These are phyloP conservation scores for Biscogniauxia mediterranea DNA, from an alignment of 2,329 filamentous ascomycete genomes.

Conservation along the genomic window DNA sequence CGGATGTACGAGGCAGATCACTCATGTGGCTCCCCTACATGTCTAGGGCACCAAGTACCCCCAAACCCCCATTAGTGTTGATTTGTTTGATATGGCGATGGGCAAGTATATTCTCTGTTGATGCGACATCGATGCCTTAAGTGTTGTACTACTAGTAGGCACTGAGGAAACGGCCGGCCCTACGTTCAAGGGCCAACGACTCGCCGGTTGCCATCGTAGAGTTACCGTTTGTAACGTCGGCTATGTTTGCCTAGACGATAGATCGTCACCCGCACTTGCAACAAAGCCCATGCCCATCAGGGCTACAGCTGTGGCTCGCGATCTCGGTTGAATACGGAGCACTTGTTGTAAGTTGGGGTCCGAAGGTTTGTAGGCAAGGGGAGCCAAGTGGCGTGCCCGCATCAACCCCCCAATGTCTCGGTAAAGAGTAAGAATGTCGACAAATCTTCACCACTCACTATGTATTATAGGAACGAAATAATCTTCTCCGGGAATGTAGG, in stretches of 20 bases:
- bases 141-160: not conserved
- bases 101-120: not conserved
- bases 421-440: constrained; percentile 17
- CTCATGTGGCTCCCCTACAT: constrained; percentile 30
- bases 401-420: constrained; percentile 1
- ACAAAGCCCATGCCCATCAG: not conserved
- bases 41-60: constrained; percentile 21
- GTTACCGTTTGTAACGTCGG: not conserved
- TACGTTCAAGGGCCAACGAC: not conserved
- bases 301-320: not conserved
- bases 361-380: constrained; percentile 6
- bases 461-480: constrained; percentile 16
- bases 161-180: constrained; percentile 8
- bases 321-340: not conserved
- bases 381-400: constrained; percentile 8
- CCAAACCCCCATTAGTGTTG: constrained; percentile 9
- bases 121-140: not conserved
- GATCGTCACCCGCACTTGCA: not conserved
- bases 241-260: constrained; percentile 1
- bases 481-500: constrained; percentile 7
- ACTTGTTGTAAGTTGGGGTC: not conserved
- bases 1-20: constrained; percentile 31
- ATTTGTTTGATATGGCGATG: constrained; percentile 12
- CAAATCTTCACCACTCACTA: constrained; percentile 16
- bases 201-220: not conserved